Evolutionary conservation across 2,329 filamentous ascomycete genomes (phyloP), one percentile per base, ranked within the genome.

Genomic region (Trichothecium roseum): DNA sequence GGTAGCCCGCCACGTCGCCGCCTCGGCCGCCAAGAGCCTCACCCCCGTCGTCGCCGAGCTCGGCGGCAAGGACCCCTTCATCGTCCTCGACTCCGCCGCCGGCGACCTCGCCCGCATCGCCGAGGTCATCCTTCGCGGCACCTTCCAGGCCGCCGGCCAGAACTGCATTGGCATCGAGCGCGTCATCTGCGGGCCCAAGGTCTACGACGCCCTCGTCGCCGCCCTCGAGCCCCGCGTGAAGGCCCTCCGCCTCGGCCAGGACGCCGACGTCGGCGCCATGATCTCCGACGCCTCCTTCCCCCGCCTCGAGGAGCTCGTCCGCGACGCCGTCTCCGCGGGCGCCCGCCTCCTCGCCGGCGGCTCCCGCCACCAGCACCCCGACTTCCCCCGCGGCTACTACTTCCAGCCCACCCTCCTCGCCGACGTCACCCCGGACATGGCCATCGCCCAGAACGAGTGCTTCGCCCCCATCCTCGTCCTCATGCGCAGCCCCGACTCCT

Each of bases 131-230:
- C 80, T 98, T 63, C 78, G 91, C 36, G 91, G 89, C 35, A 86
- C 85, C 8, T 98, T 96, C 62, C 91, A 98, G 59, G 87, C 87
- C 35, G 81, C 87, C 13, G 91, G 91, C 2, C 91, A 98, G 59
- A 98, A 98, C 63, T 98, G 91, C 60, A 89, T 98, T 52, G 91
- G 91, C 37, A 89, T 95, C 46, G 91, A 98, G 63, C 83, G 91
- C 37, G 80, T 96, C 51, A 80, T 96, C 46, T 85, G 82, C 17
- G 72, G 84, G 13, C 80, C 85, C 2, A 66, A 63, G n/a, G 69
- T 84, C 35, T 94, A 96, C 63, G 69, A 82, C 42, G 66, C 67
- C 37, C 72, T 98, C 16, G 63, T 94, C 35, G 58, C 67, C 5
- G 68, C 78, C 41, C 73, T 98, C 15, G 72, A 77, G 35, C 80